Percentiles rank a stretch among this genome's conserved stretches.
Evolutionary conservation across 176 grass and related monocot species (phyloP).

Genomic region (Echinochloa phyllopogon): DNA sequence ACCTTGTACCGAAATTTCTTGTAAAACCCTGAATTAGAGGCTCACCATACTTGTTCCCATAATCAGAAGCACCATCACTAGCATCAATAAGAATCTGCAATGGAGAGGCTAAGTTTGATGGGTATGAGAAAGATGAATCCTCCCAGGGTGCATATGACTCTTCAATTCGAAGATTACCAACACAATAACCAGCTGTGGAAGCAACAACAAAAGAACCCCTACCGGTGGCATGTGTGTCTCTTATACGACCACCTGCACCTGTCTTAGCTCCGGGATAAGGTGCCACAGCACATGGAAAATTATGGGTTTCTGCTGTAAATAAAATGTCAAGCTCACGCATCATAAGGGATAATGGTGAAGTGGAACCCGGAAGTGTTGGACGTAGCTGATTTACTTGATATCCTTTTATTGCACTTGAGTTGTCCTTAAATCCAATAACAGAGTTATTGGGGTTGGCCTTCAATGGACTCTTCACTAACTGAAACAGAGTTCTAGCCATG

Average conservation of each 20-base stretch:
- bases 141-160: slow-evolving; percentile 80
- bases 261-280: slow-evolving; percentile 81
- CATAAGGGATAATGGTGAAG: slow-evolving; percentile 52
- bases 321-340: slow-evolving; percentile 71
- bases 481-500: slow-evolving; percentile 71
- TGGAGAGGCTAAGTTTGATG: slow-evolving; percentile 71
- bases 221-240: slow-evolving; percentile 86
- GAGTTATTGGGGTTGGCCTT: slow-evolving; percentile 84
- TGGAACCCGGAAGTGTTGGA: slow-evolving; percentile 51
- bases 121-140: slow-evolving; percentile 71
- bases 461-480: slow-evolving; percentile 78
- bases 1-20: slow-evolving; percentile 71
- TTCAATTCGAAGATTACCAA: slow-evolving; percentile 78
- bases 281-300: slow-evolving; percentile 91
- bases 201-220: slow-evolving; percentile 78
- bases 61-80: slow-evolving; percentile 81
- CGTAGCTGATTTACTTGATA: slow-evolving; percentile 62
- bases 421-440: slow-evolving; percentile 86
- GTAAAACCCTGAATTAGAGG: slow-evolving; percentile 86
- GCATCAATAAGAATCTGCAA: slow-evolving; percentile 78
- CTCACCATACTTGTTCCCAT: slow-evolving; percentile 90
- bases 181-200: slow-evolving; percentile 81
- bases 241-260: slow-evolving; percentile 79
- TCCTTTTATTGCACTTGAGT: slow-evolving; percentile 85
- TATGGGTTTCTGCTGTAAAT: slow-evolving; percentile 90